Conservation (phyloP, 108 stramenopile genomes). For the Asterionellopsis glacialis region DNA sequence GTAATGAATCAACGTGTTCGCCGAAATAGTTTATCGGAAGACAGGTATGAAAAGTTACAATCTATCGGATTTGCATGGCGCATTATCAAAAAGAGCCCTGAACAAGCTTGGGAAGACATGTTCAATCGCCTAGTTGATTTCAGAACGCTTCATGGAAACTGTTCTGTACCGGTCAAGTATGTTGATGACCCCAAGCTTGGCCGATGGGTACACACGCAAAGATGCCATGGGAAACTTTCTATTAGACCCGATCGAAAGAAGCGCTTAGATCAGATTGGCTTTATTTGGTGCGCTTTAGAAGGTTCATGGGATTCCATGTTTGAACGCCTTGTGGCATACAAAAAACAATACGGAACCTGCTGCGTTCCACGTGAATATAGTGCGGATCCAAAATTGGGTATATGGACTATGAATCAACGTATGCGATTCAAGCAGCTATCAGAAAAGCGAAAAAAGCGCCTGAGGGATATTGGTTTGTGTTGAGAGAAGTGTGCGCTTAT, state of each 20-base stretch:
- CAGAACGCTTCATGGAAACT: slow-evolving; percentile 12
- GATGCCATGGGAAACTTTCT: not conserved
- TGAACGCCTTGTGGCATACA: slow-evolving; percentile 22
- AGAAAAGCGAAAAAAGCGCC: too few species aligned
- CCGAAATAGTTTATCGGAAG: slow-evolving; percentile 20
- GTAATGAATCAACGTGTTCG: slow-evolving; percentile 32
- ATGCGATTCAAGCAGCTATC: too few species aligned
- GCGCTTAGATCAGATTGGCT: slow-evolving; percentile 42
- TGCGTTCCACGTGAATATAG: too few species aligned
- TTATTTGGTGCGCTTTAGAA: slow-evolving; percentile 54
- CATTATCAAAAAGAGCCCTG: not conserved
- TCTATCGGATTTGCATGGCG: not conserved
- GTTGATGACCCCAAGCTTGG: not conserved
- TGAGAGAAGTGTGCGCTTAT: too few species aligned
- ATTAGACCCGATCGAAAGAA: slow-evolving; percentile 32
- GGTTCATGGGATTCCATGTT: slow-evolving; percentile 43
- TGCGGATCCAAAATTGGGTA: too few species aligned
- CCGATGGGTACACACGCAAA: not conserved
- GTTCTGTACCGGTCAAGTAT: slow-evolving; percentile 1
- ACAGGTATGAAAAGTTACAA: not conserved
- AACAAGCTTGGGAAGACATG: not conserved
- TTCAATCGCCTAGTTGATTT: slow-evolving; percentile 10
- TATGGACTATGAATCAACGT: too few species aligned
- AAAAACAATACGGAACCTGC: slow-evolving; percentile 16
- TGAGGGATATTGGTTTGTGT: too few species aligned